Evolutionary conservation across 2,329 filamentous ascomycete species (phyloP), one percentile per base, ranked within the genome.

Genomic region (Aspergillus pseudonomiae): DNA sequence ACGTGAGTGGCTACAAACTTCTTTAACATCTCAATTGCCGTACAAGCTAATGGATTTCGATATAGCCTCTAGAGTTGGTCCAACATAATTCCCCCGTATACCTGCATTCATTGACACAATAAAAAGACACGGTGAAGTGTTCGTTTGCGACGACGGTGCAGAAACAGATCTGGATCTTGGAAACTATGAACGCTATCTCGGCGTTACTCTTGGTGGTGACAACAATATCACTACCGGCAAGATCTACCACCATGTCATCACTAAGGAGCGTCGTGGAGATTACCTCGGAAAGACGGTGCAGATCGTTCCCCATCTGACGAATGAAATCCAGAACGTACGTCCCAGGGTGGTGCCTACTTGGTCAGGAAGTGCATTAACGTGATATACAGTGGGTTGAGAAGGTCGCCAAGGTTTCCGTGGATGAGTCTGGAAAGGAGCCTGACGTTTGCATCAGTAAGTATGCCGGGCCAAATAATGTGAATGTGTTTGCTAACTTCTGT

Each of bases 161-260:
- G 91, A 92, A 78, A 86, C 89, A 67, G 89, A 92, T 73, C 85
- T 92, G 63, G 90, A 92, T 75, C 83, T 92, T 39, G 90, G 90
- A 68, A 92, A 92, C 78, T 92, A 91, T 79, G 90, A 92, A 77
- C 86, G 90, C 50, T 96, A 96, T 76, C 88, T 97, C 60, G 89
- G 90, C 73, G 89, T 94, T 68, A 91, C 89, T 61, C 85, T 98
- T 65, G 92, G 88, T 10, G 85, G 89, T 65, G 93, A 97, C 71
- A 93, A 94, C 83, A 98, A 98, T 80, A 96, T 99, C 79, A 99
- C 95, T 4, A 97, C 94, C 6, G 95, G 95, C 75, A 97, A 98
- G 83, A 93, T 98, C 70, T 98, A 97, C 81, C 86, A 92, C 74
- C 88, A 91, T 72, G 94, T 97, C 60, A 93, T 97, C 72, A 88